Base-by-base conservation (phyloP, 352 stramenopile species). In the Pythium brachiatum region DNA sequence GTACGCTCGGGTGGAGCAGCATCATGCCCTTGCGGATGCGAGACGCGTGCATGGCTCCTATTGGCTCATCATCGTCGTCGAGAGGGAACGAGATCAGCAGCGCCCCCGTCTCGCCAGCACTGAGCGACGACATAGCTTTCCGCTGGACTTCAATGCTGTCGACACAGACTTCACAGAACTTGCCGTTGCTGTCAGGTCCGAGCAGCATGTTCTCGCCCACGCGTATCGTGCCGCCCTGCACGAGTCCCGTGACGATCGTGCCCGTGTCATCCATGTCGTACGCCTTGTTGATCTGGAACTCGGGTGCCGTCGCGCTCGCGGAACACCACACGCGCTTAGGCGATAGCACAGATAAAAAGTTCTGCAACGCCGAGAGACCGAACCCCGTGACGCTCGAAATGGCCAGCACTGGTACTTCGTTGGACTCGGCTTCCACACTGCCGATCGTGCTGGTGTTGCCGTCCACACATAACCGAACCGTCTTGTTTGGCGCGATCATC, bases 141-240 rank as follows among this genome's bases (percentile, higher is more conserved):
- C 81, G 81, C 62, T 92, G 83, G 29, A 92, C 85, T 68, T 94
- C 79, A 47, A 94, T 90, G 61, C 75, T 94, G 58, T 89, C 73
- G 38, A 94, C 75, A 12, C 57, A 62, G 21, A 92, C 76, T n/a
- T 78, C 70, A 27, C 78, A 76, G 68, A 94, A 94, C 20, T 77
- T 62, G 3, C 85, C 85, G 18, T 74, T 62, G 8, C 61, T 67
- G 54, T 80, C 74, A 7, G 85, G 85, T 0, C 85, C 85, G 8
- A 94, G 70, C 31, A 94, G 69, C 76, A 94, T 75, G 4, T 51
- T 72, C 53, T 92, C 79, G 7, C 78, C 79, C 2, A 89, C 73
- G 18, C 60, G 70, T n/a, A 94, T 73, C 2, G 72, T 89, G 8
- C 85, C 85, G 48, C 79, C 74, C 55, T 91, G 81, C 0, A 94